Base-by-base conservation (phyloP, 768 basidiomycete genomes). In the Lentinula detonsa region DNA sequence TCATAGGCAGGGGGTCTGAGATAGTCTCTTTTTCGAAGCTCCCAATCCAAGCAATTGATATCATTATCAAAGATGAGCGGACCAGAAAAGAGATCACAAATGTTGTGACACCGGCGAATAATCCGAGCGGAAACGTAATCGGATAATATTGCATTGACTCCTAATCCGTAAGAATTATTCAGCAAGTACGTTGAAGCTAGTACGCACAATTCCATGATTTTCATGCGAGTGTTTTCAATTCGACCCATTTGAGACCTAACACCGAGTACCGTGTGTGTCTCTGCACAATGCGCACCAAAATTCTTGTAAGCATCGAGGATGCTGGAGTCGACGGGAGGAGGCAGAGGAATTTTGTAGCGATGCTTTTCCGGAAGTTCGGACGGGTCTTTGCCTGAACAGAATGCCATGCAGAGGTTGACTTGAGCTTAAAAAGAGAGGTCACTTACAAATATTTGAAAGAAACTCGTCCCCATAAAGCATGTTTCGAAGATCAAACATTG, bases 391-490 rank as follows among this genome's bases (percentile, higher is more conserved):
- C 11, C 28, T 28, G 28, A 28, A 28, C 28, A 28, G 28, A 28
- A 28, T 4, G 28, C 3, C 28, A 28, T 13, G 7, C 9, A 39
- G 37, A 39, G 13, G 7, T 39, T 13, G 37, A 39, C 7, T 39
- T 13, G 13, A 39, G 9, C 2, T 5, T 5, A 8, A 8, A 13
- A 39, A 39, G 9, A 39, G 15, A 23, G 18, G n/a, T 4, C 46
- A 31, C 56, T 28, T 21, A 71, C 74, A 48, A 65, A 74, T 67
- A 66, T 64, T 57, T 61, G 73, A 60, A 66, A 75, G 42, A 48
- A 63, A 64, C 0, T 57, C 51, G n/a, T 50, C 34, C 7, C 33
- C 43, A 31, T 40, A 5, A 33, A 64, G 63, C 5, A 64, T 35
- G 37, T 62, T 62, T n/a, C 54, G n/a, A 10, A 66, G 42, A 16